Conservation (phyloP, 2,329 filamentous ascomycete species). For the Dothideomycetes sp. region DNA sequence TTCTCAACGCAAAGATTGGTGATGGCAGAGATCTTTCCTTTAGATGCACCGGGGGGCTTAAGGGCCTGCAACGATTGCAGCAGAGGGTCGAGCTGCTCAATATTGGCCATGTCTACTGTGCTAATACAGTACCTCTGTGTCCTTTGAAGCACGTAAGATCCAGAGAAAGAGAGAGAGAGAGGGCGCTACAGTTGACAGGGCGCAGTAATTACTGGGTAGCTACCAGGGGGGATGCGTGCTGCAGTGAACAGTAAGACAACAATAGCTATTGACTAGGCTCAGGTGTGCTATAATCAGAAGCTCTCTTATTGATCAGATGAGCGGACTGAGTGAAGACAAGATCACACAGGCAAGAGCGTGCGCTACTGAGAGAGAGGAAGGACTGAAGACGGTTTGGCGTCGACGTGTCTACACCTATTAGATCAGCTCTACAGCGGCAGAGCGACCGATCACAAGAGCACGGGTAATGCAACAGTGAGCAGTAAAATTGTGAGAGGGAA, state of each 20-base stretch:
- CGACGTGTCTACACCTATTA: constrained; percentile 13
- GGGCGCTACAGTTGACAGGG: neutral
- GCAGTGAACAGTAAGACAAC: neutral
- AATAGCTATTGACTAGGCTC: neutral
- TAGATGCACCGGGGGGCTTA: constrained; percentile 90
- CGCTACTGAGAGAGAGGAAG: constrained; percentile 10
- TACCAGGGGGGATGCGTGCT: constrained; percentile 7
- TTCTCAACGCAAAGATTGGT: constrained; percentile 82
- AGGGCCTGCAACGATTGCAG: constrained; percentile 85
- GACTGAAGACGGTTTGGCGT: no score
- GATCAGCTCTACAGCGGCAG: constrained; percentile 10
- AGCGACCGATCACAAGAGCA: constrained; percentile 13
- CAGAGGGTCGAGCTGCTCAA: constrained; percentile 82
- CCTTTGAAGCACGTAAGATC: constrained; percentile 8
- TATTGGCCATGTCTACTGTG: constrained; percentile 27
- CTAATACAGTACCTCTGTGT: constrained; percentile 14
- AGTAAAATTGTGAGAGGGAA: neutral
- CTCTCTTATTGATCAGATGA: neutral
- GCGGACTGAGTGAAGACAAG: constrained; percentile 1
- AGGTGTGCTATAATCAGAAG: constrained; percentile 5
- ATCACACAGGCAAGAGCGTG: constrained; percentile 8
- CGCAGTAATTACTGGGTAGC: constrained; percentile 8
- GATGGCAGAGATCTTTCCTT: constrained; percentile 80
- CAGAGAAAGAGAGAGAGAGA: no score
- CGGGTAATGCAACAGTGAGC: constrained; percentile 7